phyloP scores from a whole-genome alignment of 2,329 filamentous ascomycete species.

The Cercospora sp. region DNA sequence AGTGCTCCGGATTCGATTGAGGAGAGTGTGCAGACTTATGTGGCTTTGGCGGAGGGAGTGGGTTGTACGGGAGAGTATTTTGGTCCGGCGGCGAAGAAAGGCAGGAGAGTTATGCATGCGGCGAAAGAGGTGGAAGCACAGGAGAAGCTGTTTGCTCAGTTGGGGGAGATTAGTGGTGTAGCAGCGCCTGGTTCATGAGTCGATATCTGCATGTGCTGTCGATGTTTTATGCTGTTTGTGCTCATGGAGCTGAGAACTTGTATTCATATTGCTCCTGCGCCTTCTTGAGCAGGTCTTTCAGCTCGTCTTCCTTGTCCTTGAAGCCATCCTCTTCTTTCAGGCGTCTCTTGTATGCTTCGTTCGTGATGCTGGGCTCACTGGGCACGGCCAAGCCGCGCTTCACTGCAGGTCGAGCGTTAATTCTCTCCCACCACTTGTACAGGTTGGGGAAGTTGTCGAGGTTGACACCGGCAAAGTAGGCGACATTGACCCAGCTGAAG shows the following conservation, averaged over 20 bases:
- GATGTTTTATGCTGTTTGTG: background rate
- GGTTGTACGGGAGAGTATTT: constrained; percentile 11
- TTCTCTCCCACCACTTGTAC: constrained; percentile 48
- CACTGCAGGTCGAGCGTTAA: constrained; percentile 46
- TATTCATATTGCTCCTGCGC: constrained; percentile 51
- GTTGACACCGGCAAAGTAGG: constrained; percentile 45
- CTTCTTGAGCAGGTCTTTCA: constrained; percentile 41
- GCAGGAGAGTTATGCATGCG: background rate
- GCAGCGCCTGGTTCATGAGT: background rate
- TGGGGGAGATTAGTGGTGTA: constrained; percentile 13
- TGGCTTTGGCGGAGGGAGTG: constrained; percentile 16
- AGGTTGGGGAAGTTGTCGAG: constrained; percentile 46
- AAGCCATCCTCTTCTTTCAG: constrained; percentile 52
- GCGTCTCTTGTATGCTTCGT: constrained; percentile 45
- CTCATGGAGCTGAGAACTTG: constrained; percentile 41
- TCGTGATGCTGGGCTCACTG: constrained; percentile 42
- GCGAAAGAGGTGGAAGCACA: constrained; percentile 6
- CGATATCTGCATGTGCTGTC: background rate
- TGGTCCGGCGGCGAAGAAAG: constrained; percentile 12
- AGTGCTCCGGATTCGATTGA: constrained; percentile 13
- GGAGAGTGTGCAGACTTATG: constrained; percentile 14
- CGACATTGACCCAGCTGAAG: constrained; percentile 48
- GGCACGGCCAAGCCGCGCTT: constrained; percentile 44
- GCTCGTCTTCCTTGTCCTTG: constrained; percentile 47
- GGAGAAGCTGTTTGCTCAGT: constrained; percentile 11